These are phyloP conservation scores for Hortaea werneckii DNA, from an alignment of 2,329 filamentous ascomycete species.

Conservation along the genomic window DNA sequence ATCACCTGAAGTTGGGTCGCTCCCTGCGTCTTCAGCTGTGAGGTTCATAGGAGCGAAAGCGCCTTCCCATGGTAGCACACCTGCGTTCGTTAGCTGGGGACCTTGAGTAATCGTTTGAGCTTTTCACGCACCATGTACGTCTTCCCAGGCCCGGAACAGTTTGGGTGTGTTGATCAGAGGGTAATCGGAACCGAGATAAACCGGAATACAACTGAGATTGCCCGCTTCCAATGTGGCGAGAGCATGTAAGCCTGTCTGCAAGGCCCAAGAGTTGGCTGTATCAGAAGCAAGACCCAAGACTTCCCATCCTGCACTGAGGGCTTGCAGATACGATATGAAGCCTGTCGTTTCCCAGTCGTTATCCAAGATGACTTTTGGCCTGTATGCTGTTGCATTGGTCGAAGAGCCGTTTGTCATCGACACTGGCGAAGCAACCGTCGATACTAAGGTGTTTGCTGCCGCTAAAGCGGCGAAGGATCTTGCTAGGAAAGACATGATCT, in stretches of 20 bases:
- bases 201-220: constrained; percentile 39
- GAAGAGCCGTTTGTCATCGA: constrained; percentile 1
- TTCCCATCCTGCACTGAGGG: constrained; percentile 35
- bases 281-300: constrained; percentile 33
- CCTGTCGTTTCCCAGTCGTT: constrained; percentile 35
- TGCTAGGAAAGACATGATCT: neutral
- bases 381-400: too few species aligned
- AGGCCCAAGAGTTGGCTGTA: constrained; percentile 38
- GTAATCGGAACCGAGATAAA: constrained; percentile 37
- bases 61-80: constrained; percentile 35
- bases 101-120: too few species aligned
- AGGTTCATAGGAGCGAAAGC: constrained; percentile 35
- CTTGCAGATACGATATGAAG: constrained; percentile 37
- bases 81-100: too few species aligned
- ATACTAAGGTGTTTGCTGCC: neutral
- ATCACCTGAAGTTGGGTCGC: constrained; percentile 38
- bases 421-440: neutral
- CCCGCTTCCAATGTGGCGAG: constrained; percentile 39
- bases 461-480: neutral
- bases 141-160: constrained; percentile 35
- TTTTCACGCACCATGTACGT: constrained; percentile 32
- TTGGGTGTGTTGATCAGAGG: constrained; percentile 38
- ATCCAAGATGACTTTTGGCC: constrained; percentile 33
- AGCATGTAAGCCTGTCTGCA: constrained; percentile 36
- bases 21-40: constrained; percentile 32